Percentiles rank a stretch among this genome's conserved stretches.
Conservation (phyloP, 257 asterid genomes). For the Nicotiana tabacum region DNA sequence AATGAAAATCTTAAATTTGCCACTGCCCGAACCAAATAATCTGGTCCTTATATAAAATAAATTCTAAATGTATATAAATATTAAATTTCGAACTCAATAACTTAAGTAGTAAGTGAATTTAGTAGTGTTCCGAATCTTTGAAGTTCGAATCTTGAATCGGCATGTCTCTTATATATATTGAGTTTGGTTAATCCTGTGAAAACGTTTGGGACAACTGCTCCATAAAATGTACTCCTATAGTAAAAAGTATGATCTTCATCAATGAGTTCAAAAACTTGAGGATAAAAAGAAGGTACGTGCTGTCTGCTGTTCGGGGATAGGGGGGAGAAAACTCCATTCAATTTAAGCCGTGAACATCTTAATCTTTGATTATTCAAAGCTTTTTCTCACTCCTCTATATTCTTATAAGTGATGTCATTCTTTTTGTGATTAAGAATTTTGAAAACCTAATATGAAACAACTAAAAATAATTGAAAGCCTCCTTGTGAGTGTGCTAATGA, state of each 20-base stretch:
- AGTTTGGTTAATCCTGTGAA: neutral
- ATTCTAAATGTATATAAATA: no score
- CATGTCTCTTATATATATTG: neutral
- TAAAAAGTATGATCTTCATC: neutral
- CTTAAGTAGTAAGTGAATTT: no score
- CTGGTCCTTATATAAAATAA: no score
- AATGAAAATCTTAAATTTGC: no score
- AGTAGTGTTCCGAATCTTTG: no score
- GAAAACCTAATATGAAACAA: neutral
- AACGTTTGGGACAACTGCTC: neutral
- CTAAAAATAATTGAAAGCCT: no score
- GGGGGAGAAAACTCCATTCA: neutral
- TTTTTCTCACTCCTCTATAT: neutral
- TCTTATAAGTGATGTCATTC: neutral
- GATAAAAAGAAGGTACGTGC: neutral
- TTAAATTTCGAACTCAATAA: no score
- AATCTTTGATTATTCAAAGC: neutral
- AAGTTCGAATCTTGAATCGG: no score
- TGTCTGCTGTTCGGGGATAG: neutral
- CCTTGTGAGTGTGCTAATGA: no score
- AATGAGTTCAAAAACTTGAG: neutral
- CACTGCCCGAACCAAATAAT: no score
- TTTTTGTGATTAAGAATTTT: no score
- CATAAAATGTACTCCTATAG: neutral
- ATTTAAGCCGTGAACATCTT: neutral